Percentiles rank a stretch among this genome's conserved stretches.
Conservation (phyloP, 306 rosid genomes). For the Hippophae tibetana region DNA sequence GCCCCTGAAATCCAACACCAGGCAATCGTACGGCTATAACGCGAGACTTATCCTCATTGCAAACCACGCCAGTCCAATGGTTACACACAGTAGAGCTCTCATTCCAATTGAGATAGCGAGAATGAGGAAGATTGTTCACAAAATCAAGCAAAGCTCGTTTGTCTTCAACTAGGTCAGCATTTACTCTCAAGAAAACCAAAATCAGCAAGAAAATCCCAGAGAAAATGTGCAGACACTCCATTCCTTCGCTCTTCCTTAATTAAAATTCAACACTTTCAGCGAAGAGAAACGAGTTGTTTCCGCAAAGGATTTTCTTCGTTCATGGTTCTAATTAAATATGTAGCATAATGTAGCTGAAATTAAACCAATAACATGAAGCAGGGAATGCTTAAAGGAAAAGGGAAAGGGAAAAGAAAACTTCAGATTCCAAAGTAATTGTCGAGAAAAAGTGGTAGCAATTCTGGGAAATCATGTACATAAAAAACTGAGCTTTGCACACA, state of each 20-base stretch:
- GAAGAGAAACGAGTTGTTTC: constrained; percentile 38
- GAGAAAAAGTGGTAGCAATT: constrained; percentile 45
- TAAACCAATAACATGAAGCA: constrained; percentile 12
- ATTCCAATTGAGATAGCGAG: constrained; percentile 65
- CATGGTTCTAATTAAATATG: constrained; percentile 28
- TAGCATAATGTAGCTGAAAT: no score
- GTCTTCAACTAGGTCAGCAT: constrained; percentile 61
- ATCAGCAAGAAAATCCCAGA: constrained; percentile 29
- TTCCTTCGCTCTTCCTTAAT: constrained; percentile 6
- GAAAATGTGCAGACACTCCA: constrained; percentile 33
- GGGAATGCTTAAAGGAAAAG: constrained; percentile 17
- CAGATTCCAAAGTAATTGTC: constrained; percentile 65
- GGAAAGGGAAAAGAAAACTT: constrained; percentile 20
- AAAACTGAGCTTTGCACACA: constrained; percentile 27
- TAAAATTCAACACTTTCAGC: constrained; percentile 19
- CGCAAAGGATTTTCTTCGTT: constrained; percentile 16
- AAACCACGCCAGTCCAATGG: constrained; percentile 73
- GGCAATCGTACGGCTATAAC: constrained; percentile 57
- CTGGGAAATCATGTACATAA: constrained; percentile 39
- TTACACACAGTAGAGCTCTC: constrained; percentile 38
- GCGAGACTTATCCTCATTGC: constrained; percentile 38
- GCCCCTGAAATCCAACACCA: constrained; percentile 65
- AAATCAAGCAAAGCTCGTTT: constrained; percentile 67
- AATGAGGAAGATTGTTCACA: constrained; percentile 40
- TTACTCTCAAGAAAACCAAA: constrained; percentile 29